Evolutionary conservation across 2,329 filamentous ascomycete species (phyloP).

Genomic region (Nigrospora sphaerica): DNA sequence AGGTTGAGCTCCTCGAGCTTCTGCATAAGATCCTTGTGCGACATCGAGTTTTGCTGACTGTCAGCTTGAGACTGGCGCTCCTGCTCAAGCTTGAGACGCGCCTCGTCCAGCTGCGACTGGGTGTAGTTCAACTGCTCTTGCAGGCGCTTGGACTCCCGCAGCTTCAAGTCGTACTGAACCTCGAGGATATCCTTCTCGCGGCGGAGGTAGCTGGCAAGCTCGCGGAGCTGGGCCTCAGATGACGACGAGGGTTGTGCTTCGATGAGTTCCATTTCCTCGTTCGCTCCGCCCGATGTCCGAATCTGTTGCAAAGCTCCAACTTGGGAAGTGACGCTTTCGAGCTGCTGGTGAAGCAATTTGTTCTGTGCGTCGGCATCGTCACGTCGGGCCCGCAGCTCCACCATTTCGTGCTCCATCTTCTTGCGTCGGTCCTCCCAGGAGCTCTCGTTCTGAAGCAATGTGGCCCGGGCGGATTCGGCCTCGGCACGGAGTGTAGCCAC

Average conservation of each 20-base stretch:
- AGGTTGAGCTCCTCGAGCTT: conserved; percentile 94
- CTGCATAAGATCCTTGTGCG: conserved; percentile 85
- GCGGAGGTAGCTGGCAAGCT: conserved; percentile 84
- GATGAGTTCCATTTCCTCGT: conserved; percentile 45
- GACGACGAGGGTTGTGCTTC: conserved; percentile 46
- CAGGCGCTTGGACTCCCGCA: conserved; percentile 79
- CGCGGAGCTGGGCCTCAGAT: conserved; percentile 70
- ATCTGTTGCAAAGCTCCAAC: conserved; percentile 74
- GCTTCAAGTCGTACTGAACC: conserved; percentile 86
- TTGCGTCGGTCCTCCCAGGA: conserved; percentile 82
- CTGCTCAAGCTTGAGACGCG: conserved; percentile 81
- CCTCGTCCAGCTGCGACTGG: conserved; percentile 82
- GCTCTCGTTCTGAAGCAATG: conserved; percentile 71
- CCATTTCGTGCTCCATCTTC: conserved; percentile 75
- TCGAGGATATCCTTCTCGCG: conserved; percentile 97
- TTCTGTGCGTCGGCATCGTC: conserved; percentile 87
- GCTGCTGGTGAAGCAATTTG: conserved; percentile 79
- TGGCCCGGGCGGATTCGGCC: conserved; percentile 76
- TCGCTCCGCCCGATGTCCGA: conserved; percentile 41
- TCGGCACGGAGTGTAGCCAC: conserved; percentile 69
- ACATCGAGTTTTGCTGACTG: conserved; percentile 63
- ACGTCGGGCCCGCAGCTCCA: conserved; percentile 68
- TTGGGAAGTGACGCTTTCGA: conserved; percentile 76
- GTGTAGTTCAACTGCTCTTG: conserved; percentile 86
- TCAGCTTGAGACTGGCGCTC: conserved; percentile 74